phyloP scores from a whole-genome alignment of 1,139 yeast genomes.

The Protomyces inouyei region DNA sequence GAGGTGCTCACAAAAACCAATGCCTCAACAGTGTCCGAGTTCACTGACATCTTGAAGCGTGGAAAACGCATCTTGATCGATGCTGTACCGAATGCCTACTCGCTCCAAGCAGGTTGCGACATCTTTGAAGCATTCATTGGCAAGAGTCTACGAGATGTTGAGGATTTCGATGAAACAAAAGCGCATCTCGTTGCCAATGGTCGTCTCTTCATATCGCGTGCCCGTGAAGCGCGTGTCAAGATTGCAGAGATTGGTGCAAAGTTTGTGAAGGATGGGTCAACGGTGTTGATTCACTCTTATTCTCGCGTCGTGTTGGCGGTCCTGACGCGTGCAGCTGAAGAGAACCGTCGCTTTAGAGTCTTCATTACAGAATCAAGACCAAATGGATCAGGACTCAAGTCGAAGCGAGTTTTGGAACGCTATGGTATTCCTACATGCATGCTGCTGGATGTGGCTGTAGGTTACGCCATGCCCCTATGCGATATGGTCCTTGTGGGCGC shows the following conservation, averaged over 20 bases:
- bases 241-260: slow-evolving; percentile 85
- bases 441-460: slow-evolving; percentile 91
- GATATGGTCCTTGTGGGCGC: slow-evolving; percentile 96
- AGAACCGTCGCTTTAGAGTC: slow-evolving; percentile 77
- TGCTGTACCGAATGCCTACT: slow-evolving; percentile 83
- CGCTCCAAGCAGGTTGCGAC: slow-evolving; percentile 96
- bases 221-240: slow-evolving; percentile 80
- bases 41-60: slow-evolving; percentile 70
- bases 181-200: slow-evolving; percentile 89
- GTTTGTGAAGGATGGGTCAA: slow-evolving; percentile 89
- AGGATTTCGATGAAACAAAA: slow-evolving; percentile 93
- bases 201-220: slow-evolving; percentile 81
- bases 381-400: slow-evolving; percentile 67
- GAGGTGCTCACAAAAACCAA: slow-evolving; percentile 73
- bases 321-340: slow-evolving; percentile 66
- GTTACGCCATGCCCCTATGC: slow-evolving; percentile 82
- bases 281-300: slow-evolving; percentile 79
- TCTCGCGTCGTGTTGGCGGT: slow-evolving; percentile 85
- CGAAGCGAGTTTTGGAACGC: slow-evolving; percentile 64
- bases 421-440: slow-evolving; percentile 88
- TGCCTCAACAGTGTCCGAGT: slow-evolving; percentile 84
- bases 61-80: slow-evolving; percentile 70
- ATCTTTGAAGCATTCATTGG: slow-evolving; percentile 88
- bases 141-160: slow-evolving; percentile 75
- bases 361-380: slow-evolving; percentile 92